Base-by-base conservation (phyloP, 176 grass and related monocot species). In the Oryza brachyantha region DNA sequence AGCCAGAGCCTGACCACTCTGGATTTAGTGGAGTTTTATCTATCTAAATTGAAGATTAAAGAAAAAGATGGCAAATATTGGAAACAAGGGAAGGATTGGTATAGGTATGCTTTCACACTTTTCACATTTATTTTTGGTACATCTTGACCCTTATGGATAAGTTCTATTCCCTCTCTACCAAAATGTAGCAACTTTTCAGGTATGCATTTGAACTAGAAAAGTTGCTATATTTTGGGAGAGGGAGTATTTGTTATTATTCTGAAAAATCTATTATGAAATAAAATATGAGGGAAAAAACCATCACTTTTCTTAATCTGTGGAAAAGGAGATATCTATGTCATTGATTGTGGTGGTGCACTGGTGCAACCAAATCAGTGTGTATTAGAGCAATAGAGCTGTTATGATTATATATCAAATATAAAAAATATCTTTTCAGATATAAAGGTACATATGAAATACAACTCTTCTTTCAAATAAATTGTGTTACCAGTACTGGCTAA, bases 1-100 rank as follows among this genome's bases (percentile, higher is more conserved):
- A 98, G 96, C 77, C 96, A 98, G 70, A 98, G 92, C 79, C 85
- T 98, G 70, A 66, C 87, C 24, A 98, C 96, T 79, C 86, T 98
- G 77, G 92, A 91, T 80, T 89, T 98, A 46, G 89, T 98, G 41
- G 96, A 98, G 62, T 87, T 90, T 54, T 98, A 91, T 89, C 74
- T 98, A 29, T 92, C 90, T 36, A 98, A 93, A 82, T 31, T 98
- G 71, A 87, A 79, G 61, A 79, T 85, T 46, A 98, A 88, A 78
- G 90, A 78, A 79, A 87, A 79, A 54, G 87, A 91, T 81, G 83
- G 89, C 32, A 98, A 98, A 83, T 68, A 72, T 48, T 98, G 96
- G 96, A 98, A 94, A 75, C 96, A 92, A 81, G 91, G 92, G 25
- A 98, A 93, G 80, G 92, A 98, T 84, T 98, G 96, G 96, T 98